These are phyloP conservation scores for Neonectria punicea DNA, from an alignment of 2,329 filamentous ascomycete species.

Conservation along the genomic window DNA sequence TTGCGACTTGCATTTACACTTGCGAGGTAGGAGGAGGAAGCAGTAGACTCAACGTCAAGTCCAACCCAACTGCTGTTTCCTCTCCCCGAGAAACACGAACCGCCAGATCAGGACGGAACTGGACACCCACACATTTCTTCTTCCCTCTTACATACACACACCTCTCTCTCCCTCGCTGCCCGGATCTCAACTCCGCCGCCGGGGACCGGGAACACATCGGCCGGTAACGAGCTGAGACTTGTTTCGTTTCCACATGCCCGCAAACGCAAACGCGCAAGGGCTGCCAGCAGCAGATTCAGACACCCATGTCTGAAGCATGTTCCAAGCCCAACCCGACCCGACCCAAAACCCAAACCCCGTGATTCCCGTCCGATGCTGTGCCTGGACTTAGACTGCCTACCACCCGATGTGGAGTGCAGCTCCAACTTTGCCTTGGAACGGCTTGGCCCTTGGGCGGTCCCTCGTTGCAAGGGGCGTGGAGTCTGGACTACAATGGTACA, in stretches of 20 bases:
- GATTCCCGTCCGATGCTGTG: neutral
- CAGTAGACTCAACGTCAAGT: neutral
- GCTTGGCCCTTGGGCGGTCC: neutral
- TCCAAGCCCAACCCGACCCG: neutral
- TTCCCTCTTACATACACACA: no score
- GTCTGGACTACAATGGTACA: no score
- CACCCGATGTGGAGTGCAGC: neutral
- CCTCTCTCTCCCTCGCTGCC: neutral
- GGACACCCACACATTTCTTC: no score
- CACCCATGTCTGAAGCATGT: slow-evolving; percentile 8
- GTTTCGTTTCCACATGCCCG: slow-evolving; percentile 5
- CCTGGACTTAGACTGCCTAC: neutral
- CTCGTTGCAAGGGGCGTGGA: neutral
- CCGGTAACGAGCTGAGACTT: neutral
- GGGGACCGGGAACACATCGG: neutral
- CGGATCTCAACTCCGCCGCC: neutral
- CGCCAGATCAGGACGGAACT: neutral
- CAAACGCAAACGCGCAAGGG: neutral
- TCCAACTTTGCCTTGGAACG: neutral
- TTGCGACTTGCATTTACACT: neutral
- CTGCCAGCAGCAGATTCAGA: neutral
- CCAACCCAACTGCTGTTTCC: no score
- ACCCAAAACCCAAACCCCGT: neutral
- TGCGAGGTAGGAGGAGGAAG: neutral
- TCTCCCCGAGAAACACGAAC: no score